Evolutionary conservation across 805 yeast genomes (phyloP).

Genomic region (Grigorovia humatica): DNA sequence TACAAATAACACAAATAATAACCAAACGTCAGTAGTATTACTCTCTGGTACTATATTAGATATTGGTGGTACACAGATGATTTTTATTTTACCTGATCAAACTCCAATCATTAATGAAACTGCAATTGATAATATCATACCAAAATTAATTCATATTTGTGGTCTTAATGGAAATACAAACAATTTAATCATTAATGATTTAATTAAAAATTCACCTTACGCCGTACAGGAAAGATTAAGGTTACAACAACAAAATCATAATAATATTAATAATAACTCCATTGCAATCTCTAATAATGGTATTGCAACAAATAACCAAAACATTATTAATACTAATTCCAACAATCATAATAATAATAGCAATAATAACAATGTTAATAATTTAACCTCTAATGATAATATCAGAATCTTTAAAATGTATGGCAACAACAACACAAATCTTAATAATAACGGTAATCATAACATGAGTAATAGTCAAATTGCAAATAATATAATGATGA

Average conservation of each 20-base stretch:
- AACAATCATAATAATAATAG: constrained; percentile 8
- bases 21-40: constrained; percentile 39
- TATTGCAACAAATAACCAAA: constrained; percentile 11
- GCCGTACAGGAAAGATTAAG: constrained; percentile 6
- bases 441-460: neutral
- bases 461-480: neutral
- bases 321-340: neutral
- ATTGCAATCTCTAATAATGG: neutral
- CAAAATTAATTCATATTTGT: constrained; percentile 20
- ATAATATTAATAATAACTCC: constrained; percentile 4
- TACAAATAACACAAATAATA: constrained; percentile 15
- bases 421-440: constrained; percentile 7
- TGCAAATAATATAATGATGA: constrained; percentile 1
- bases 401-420: constrained; percentile 27
- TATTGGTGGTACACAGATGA: constrained; percentile 97
- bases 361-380: constrained; percentile 1
- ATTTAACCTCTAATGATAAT: constrained; percentile 12
- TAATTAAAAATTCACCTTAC: constrained; percentile 15
- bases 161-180: constrained; percentile 16
- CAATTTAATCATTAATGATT: constrained; percentile 16
- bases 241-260: constrained; percentile 1
- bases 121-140: constrained; percentile 27
- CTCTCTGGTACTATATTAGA: constrained; percentile 86
- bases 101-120: constrained; percentile 51
- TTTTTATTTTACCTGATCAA: constrained; percentile 92